phyloP scores from a whole-genome alignment of 2,329 filamentous ascomycete species.

The Stemphylium beticola region DNA sequence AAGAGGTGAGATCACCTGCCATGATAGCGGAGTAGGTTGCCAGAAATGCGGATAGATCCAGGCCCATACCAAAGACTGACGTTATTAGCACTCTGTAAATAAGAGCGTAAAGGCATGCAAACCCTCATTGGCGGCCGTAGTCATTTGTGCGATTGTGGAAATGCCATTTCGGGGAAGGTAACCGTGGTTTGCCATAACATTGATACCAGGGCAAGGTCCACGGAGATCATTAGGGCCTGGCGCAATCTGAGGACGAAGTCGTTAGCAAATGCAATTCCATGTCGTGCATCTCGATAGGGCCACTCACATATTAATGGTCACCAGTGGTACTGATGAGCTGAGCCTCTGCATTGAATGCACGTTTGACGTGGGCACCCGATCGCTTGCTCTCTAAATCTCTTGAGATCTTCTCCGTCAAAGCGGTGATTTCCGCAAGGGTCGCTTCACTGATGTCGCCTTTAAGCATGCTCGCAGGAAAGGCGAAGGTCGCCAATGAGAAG shows the following conservation, averaged over 20 bases:
- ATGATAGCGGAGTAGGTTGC: constrained; percentile 19
- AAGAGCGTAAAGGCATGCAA: neutral
- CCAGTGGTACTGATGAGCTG: constrained; percentile 20
- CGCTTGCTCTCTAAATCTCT: constrained; percentile 13
- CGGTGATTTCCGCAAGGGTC: constrained; percentile 17
- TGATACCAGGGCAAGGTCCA: constrained; percentile 12
- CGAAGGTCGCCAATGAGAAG: constrained; percentile 16
- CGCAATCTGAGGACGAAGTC: constrained; percentile 4
- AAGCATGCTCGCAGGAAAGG: constrained; percentile 21
- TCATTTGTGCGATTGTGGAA: constrained; percentile 9
- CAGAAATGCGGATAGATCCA: constrained; percentile 23
- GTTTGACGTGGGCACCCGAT: constrained; percentile 7
- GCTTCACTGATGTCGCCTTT: constrained; percentile 16
- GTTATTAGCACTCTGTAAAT: constrained; percentile 6
- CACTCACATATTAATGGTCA: constrained; percentile 17
- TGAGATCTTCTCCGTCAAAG: constrained; percentile 18
- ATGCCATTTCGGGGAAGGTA: constrained; percentile 11
- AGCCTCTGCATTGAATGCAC: constrained; percentile 20
- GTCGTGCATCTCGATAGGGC: neutral
- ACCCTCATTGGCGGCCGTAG: constrained; percentile 10
- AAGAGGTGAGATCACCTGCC: constrained; percentile 19
- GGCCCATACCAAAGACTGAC: constrained; percentile 24
- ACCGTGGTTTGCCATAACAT: constrained; percentile 11
- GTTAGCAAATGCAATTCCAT: constrained; percentile 1
- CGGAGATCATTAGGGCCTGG: constrained; percentile 12